Percentiles rank a stretch among this genome's conserved stretches.
Evolutionary conservation across 495 filamentous ascomycete species (phyloP).

Genomic region (Podospora comata): DNA sequence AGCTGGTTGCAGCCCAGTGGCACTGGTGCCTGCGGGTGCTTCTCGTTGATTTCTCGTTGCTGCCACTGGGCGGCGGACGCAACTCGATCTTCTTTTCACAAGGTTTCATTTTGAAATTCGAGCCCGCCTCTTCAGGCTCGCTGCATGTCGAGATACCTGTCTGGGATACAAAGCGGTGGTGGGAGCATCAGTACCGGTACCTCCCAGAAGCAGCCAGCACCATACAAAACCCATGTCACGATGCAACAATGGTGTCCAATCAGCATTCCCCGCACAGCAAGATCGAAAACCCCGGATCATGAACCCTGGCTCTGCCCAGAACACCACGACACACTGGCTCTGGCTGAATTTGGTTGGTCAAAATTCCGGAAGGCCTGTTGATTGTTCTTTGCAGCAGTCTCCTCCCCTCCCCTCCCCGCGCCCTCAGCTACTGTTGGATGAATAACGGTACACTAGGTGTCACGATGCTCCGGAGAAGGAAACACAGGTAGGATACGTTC

Average conservation of each 20-base stretch:
- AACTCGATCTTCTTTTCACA: background rate
- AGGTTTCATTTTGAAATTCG: slow-evolving; percentile 5
- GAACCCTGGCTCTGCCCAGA: slow-evolving; percentile 18
- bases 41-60: background rate
- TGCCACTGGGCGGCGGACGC: background rate
- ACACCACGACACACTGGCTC: slow-evolving; percentile 29
- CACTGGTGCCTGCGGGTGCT: background rate
- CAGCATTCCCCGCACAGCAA: background rate
- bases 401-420: too few species aligned
- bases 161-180: slow-evolving; percentile 13
- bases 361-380: slow-evolving; percentile 11
- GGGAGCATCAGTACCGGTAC: slow-evolving; percentile 24
- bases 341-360: slow-evolving; percentile 1
- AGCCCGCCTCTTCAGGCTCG: slow-evolving; percentile 2
- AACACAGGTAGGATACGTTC: background rate
- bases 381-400: background rate
- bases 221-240: slow-evolving; percentile 25
- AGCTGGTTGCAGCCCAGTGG: background rate
- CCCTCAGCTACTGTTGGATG: background rate
- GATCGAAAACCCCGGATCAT: slow-evolving; percentile 2
- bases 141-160: slow-evolving; percentile 8
- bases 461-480: background rate
- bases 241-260: slow-evolving; percentile 1
- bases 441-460: background rate
- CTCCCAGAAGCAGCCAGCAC: slow-evolving; percentile 27